Evolutionary conservation across 129 eudicot species (phyloP).

Genomic region (Helianthus tuberosus): DNA sequence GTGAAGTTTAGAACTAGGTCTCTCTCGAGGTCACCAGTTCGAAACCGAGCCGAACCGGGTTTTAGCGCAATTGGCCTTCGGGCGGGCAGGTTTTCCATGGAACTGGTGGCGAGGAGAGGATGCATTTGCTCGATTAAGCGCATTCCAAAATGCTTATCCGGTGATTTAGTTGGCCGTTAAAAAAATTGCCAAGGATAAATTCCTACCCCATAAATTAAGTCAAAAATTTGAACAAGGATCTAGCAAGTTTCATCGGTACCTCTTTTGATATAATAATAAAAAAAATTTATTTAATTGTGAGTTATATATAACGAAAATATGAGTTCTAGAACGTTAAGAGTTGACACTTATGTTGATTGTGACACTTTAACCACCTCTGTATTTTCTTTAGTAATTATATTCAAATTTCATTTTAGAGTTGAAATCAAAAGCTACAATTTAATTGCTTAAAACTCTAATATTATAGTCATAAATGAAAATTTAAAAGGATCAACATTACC

Average conservation of each 20-base stretch:
- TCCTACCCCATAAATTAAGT: too few relatives aligned
- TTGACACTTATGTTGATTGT: slow-evolving; percentile 5
- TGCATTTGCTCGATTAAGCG: too few relatives aligned
- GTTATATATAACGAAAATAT: not conserved
- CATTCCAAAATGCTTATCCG: too few relatives aligned
- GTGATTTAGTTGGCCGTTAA: too few relatives aligned
- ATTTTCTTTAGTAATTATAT: not conserved
- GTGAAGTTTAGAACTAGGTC: too few relatives aligned
- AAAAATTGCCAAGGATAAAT: too few relatives aligned
- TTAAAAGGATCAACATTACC: not conserved
- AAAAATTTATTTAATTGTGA: not conserved
- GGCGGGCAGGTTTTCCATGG: too few relatives aligned
- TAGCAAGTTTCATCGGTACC: not conserved
- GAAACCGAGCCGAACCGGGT: too few relatives aligned
- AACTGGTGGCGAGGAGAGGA: too few relatives aligned
- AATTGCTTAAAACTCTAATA: not conserved
- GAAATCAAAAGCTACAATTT: not conserved
- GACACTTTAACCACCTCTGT: slow-evolving; percentile 22
- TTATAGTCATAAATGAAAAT: not conserved
- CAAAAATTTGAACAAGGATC: not conserved
- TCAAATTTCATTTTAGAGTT: not conserved
- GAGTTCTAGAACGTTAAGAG: slow-evolving; percentile 18
- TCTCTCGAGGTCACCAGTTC: too few relatives aligned
- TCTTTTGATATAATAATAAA: not conserved
- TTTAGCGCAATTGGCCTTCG: too few relatives aligned